Evolutionary conservation across 768 basidiomycete species (phyloP).

Genomic region (Strobilomyces confusus): DNA sequence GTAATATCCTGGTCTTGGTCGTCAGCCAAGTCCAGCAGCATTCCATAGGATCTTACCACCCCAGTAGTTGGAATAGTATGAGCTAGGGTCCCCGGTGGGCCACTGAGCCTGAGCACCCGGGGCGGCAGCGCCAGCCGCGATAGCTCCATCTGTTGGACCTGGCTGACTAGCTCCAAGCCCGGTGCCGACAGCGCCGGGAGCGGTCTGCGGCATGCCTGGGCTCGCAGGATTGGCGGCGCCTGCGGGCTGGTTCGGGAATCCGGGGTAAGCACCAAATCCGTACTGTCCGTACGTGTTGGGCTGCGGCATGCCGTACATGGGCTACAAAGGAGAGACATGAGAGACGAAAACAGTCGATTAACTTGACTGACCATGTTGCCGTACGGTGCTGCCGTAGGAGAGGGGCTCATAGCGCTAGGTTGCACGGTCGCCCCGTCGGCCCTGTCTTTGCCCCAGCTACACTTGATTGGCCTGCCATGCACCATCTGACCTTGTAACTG

Average conservation of each 20-base stretch:
- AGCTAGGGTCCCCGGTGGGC: constrained; percentile 67
- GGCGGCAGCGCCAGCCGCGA: constrained; percentile 43
- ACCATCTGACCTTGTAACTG: constrained; percentile 97
- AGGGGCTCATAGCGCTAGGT: constrained; percentile 53
- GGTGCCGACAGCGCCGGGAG: constrained; percentile 49
- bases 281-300: constrained; percentile 72
- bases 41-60: constrained; percentile 49
- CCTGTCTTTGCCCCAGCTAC: constrained; percentile 98
- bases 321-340: constrained; percentile 37
- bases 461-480: constrained; percentile 96
- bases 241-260: constrained; percentile 58
- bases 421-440: constrained; percentile 64
- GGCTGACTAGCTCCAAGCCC: constrained; percentile 55
- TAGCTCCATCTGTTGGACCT: constrained; percentile 51
- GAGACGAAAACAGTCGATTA: not conserved
- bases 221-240: constrained; percentile 44
- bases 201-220: constrained; percentile 53
- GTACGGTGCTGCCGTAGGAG: constrained; percentile 61
- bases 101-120: constrained; percentile 72
- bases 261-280: constrained; percentile 70
- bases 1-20: constrained; percentile 63
- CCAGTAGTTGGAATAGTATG: constrained; percentile 82
- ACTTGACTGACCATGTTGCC: constrained; percentile 61
- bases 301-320: constrained; percentile 90
- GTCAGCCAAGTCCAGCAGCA: constrained; percentile 9